phyloP scores from a whole-genome alignment of 768 basidiomycete genomes.

The Leccinum longicurvipes region DNA sequence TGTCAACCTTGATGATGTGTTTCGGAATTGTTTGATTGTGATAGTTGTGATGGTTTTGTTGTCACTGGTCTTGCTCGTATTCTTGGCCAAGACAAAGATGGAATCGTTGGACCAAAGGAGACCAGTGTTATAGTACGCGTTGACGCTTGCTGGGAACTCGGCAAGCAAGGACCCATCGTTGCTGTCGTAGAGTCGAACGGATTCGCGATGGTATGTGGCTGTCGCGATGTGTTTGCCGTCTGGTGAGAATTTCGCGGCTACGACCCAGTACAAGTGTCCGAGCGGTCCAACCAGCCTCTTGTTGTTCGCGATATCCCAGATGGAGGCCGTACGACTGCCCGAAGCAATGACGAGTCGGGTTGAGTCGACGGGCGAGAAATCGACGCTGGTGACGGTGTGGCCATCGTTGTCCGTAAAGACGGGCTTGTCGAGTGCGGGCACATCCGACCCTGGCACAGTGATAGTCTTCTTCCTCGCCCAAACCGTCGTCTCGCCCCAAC shows the following conservation, averaged over 20 bases:
- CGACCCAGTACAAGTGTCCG: conserved; percentile 7
- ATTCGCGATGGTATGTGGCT: conserved; percentile 4
- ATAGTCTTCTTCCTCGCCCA: neutral
- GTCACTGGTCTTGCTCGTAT: neutral
- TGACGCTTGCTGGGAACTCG: conserved; percentile 1
- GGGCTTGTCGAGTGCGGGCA: neutral
- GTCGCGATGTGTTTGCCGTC: conserved; percentile 8
- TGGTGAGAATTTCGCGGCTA: conserved; percentile 15
- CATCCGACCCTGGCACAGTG: neutral
- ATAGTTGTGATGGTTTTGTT: neutral
- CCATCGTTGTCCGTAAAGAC: conserved; percentile 5
- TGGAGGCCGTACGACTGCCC: conserved; percentile 1
- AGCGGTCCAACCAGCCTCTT: neutral
- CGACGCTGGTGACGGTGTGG: conserved; percentile 7
- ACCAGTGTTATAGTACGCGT: conserved; percentile 11
- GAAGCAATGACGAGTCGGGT: conserved; percentile 5
- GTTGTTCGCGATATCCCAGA: conserved; percentile 3
- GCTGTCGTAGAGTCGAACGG: conserved; percentile 9
- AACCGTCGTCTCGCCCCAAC: conserved; percentile 8
- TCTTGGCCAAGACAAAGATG: conserved; percentile 5
- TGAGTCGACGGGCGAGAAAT: conserved; percentile 8
- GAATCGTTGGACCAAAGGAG: conserved; percentile 6
- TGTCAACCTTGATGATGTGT: neutral
- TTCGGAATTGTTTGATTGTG: neutral
- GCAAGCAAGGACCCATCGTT: neutral